These are phyloP conservation scores for Pythium scleroteichum DNA, from an alignment of 352 stramenopile genomes.

Conservation along the genomic window DNA sequence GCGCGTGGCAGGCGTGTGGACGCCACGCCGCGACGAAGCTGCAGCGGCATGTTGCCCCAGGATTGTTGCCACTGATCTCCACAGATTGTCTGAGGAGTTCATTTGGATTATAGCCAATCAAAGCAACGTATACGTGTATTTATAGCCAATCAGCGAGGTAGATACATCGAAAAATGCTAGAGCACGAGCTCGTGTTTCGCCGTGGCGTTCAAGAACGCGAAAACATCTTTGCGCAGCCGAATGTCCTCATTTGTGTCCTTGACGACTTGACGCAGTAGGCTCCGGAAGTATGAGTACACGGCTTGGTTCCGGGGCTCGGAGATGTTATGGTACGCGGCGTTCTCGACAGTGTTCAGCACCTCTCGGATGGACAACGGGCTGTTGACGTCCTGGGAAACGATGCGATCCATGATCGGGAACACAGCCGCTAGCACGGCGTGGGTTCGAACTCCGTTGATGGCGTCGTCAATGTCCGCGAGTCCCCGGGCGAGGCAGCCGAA, in stretches of 20 bases:
- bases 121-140: background rate
- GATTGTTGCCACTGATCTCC: conserved; percentile 10
- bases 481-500: conserved; percentile 57
- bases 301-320: conserved; percentile 31
- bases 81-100: conserved; percentile 11
- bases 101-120: conserved; percentile 20
- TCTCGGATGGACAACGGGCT: conserved; percentile 46
- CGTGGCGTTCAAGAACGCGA: conserved; percentile 33
- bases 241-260: conserved; percentile 35
- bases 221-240: conserved; percentile 40
- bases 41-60: background rate
- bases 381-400: conserved; percentile 51
- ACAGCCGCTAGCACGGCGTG: conserved; percentile 41
- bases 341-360: conserved; percentile 37
- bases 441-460: conserved; percentile 38
- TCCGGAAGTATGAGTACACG: conserved; percentile 35
- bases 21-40: conserved; percentile 13
- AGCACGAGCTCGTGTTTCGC: background rate
- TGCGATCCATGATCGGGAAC: conserved; percentile 50
- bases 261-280: conserved; percentile 35
- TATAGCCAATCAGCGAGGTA: no score
- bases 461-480: conserved; percentile 50
- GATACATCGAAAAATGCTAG: no score
- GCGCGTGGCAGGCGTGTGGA: background rate
- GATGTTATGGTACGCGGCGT: conserved; percentile 24